These are phyloP conservation scores for Omphalea diandra DNA, from an alignment of 441 rosid genomes.

Conservation along the genomic window DNA sequence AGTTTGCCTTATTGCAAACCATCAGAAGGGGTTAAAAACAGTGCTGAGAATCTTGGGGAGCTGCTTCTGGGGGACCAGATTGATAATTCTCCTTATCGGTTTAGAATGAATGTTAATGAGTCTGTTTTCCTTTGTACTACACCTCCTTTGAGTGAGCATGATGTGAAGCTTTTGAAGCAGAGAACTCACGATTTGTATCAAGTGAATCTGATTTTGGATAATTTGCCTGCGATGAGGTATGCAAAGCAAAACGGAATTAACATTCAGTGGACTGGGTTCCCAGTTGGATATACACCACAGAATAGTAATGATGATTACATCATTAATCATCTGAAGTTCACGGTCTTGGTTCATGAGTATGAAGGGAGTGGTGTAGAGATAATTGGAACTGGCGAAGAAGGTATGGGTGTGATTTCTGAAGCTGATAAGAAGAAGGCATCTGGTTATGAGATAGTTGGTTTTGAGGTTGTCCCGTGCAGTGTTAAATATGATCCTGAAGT, in stretches of 20 bases:
- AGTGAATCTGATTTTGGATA: conserved; percentile 91
- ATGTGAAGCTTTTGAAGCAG: conserved; percentile 90
- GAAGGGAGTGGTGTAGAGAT: conserved; percentile 83
- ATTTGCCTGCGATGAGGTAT: conserved; percentile 83
- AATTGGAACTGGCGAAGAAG: conserved; percentile 95
- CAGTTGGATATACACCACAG: conserved; percentile 76
- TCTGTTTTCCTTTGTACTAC: conserved; percentile 79
- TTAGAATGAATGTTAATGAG: conserved; percentile 73
- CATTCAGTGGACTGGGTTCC: conserved; percentile 96
- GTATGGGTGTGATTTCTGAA: conserved; percentile 81
- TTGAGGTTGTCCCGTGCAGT: conserved; percentile 92
- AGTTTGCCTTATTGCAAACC: conserved; percentile 87
- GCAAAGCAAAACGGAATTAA: conserved; percentile 68
- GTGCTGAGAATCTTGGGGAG: conserved; percentile 97
- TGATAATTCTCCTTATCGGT: conserved; percentile 85
- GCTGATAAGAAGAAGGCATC: conserved; percentile 68
- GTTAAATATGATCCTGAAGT: conserved; percentile 53
- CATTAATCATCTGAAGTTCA: conserved; percentile 89
- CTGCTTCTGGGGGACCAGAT: conserved; percentile 98
- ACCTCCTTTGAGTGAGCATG: conserved; percentile 49
- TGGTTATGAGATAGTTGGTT: conserved; percentile 89
- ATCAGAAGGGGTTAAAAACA: conserved; percentile 59
- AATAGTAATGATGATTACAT: conserved; percentile 81
- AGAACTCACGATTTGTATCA: conserved; percentile 85
- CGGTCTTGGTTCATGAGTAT: conserved; percentile 83